Evolutionary conservation across 495 filamentous ascomycete genomes (phyloP), one percentile per base, ranked within the genome.

Genomic region (Trichoderma erinaceum): DNA sequence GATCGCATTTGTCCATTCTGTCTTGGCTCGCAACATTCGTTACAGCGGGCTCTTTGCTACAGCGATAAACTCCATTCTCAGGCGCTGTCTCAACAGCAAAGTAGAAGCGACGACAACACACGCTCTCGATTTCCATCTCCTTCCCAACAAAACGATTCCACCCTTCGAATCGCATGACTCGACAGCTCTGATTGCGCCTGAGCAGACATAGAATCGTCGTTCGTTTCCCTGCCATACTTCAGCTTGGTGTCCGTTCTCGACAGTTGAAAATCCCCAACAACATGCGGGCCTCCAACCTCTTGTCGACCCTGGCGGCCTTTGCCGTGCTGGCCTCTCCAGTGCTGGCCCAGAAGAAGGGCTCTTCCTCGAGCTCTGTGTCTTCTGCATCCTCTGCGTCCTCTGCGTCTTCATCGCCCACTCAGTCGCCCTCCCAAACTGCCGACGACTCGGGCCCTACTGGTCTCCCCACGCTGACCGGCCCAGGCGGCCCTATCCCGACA

Each of bases 391-490:
- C 38, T 10, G 13, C 23, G 35, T 38, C 63, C 1, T n/a, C 23
- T 3, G 23, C 13, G 5, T 27, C 50, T 3, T 18, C 64, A 44
- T 16, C 38, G 8, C 7, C 38, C 38, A 48, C 38, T 25, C 16
- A 15, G 41, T 21, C 35, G 64, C 18, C 38, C 63, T 11, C 38
- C 23, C 18, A 27, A 13, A 21, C 27, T 7, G 41, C 48, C 23
- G 23, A 4, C 58, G 67, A 35, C 41, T 72, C 73, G 13, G 73
- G 72, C 64, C 69, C 76, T 18, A 79, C 82, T 29, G 75, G 70
- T 46, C 76, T 85, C 27, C 85, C 86, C 4, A 83, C 82, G 41
- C 75, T 86, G 69, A 76, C 83, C 6, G 8, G 8, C 4, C 80
- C 74, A 38, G 73, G 75, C 70, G 77, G 68, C 50, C 70, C 27